phyloP scores from a whole-genome alignment of 2,329 filamentous ascomycete species.

The Emmonsiellopsis sp. region DNA sequence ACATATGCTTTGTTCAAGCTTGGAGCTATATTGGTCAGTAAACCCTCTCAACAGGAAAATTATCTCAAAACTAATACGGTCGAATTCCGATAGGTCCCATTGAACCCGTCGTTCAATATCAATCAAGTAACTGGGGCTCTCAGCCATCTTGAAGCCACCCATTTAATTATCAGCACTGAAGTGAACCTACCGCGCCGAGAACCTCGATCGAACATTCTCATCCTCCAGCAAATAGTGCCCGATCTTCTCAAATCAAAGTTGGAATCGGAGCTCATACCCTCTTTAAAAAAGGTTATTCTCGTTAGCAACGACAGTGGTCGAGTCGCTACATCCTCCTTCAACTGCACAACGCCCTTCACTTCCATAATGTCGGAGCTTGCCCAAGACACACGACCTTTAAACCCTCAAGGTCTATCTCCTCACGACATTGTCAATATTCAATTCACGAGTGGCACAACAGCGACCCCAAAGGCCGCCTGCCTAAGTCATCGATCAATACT shows the following conservation, averaged over 20 bases:
- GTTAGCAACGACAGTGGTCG: constrained; percentile 65
- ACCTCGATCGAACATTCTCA: constrained; percentile 50
- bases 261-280: constrained; percentile 54
- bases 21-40: constrained; percentile 68
- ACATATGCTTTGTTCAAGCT: constrained; percentile 91
- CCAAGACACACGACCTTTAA: constrained; percentile 33
- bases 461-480: constrained; percentile 82
- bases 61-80: neutral
- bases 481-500: constrained; percentile 77
- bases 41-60: too few species aligned
- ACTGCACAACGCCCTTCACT: constrained; percentile 39
- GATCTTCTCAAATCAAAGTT: constrained; percentile 37
- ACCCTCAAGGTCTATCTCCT: constrained; percentile 41
- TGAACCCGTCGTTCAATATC: constrained; percentile 84
- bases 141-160: constrained; percentile 60
- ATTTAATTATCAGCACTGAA: constrained; percentile 78
- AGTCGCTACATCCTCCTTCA: constrained; percentile 37
- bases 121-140: constrained; percentile 70
- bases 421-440: constrained; percentile 86
- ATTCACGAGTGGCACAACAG: constrained; percentile 94
- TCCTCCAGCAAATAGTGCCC: constrained; percentile 47
- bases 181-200: constrained; percentile 66
- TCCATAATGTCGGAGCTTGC: constrained; percentile 37
- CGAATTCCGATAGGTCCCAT: constrained; percentile 50
- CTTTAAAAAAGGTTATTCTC: constrained; percentile 61